Percentiles rank a stretch among this genome's conserved stretches.
Evolutionary conservation across 1,284 basidiomycete genomes (phyloP).

Genomic region (Mycosarcoma maydis): DNA sequence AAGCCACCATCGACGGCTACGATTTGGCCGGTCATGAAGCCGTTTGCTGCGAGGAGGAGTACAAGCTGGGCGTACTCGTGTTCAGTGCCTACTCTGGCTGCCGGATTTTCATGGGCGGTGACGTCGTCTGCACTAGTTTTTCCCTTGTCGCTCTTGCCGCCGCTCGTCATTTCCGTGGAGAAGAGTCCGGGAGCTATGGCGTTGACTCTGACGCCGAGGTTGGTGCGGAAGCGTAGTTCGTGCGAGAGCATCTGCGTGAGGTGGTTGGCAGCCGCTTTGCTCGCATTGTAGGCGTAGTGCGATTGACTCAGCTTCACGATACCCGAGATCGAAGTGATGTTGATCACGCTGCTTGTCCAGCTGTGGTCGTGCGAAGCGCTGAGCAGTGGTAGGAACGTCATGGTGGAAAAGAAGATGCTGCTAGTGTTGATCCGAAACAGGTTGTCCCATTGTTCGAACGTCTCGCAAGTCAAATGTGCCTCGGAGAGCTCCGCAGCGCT

Average conservation of each 20-base stretch:
- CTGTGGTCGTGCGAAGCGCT: slow-evolving; percentile 3
- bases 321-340: slow-evolving; percentile 53
- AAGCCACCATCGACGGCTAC: slow-evolving; percentile 58
- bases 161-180: slow-evolving; percentile 52
- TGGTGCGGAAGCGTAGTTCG: slow-evolving; percentile 47
- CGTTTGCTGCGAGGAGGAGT: slow-evolving; percentile 46
- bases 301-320: slow-evolving; percentile 47
- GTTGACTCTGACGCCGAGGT: slow-evolving; percentile 44
- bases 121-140: slow-evolving; percentile 25
- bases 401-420: slow-evolving; percentile 53
- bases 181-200: slow-evolving; percentile 59
- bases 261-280: slow-evolving; percentile 58
- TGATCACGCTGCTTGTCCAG: slow-evolving; percentile 38
- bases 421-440: slow-evolving; percentile 48
- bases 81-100: slow-evolving; percentile 46
- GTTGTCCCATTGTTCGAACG: slow-evolving; percentile 37
- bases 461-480: slow-evolving; percentile 40
- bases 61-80: slow-evolving; percentile 52
- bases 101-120: slow-evolving; percentile 41
- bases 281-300: slow-evolving; percentile 58
- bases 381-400: slow-evolving; percentile 60
- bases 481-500: slow-evolving; percentile 16
- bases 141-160: slow-evolving; percentile 19
- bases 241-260: slow-evolving; percentile 55
- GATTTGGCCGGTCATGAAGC: slow-evolving; percentile 53